phyloP scores from a whole-genome alignment of 73 alveolate species.

The Uronychia setigera region DNA sequence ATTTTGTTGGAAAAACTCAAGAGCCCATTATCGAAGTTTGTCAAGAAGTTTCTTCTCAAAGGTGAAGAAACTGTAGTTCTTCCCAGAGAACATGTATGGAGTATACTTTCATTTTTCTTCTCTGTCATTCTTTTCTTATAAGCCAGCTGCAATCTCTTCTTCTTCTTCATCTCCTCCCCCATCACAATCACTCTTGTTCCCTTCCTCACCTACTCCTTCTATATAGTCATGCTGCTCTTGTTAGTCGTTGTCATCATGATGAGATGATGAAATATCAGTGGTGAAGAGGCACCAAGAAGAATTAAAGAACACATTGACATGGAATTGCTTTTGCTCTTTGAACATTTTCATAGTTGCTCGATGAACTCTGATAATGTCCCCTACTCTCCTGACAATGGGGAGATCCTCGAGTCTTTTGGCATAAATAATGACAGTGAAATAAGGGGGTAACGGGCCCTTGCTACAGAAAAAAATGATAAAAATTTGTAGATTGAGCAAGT shows the following conservation, averaged over 20 bases:
- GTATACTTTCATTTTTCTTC: slow-evolving; percentile 9
- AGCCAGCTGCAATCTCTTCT: neutral
- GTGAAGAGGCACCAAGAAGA: slow-evolving; percentile 34
- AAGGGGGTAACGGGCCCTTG: slow-evolving; percentile 12
- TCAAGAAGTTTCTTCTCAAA: slow-evolving; percentile 14
- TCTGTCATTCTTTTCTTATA: neutral
- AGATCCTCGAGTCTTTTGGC: slow-evolving; percentile 48
- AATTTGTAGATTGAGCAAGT: neutral
- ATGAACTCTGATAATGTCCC: slow-evolving; percentile 42
- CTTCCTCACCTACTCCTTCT: too few species aligned
- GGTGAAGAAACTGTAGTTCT: slow-evolving; percentile 25
- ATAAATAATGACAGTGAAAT: slow-evolving; percentile 14
- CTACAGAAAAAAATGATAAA: slow-evolving; percentile 6
- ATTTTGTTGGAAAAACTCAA: slow-evolving; percentile 11
- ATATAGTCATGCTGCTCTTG: too few species aligned
- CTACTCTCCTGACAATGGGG: slow-evolving; percentile 28
- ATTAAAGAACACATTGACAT: slow-evolving; percentile 16
- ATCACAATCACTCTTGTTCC: too few species aligned
- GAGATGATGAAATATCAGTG: neutral
- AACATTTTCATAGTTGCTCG: slow-evolving; percentile 23
- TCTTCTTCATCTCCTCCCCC: too few species aligned
- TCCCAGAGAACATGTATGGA: slow-evolving; percentile 39
- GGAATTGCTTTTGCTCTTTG: slow-evolving; percentile 17
- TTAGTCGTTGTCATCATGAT: too few species aligned
- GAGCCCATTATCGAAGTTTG: slow-evolving; percentile 23